Evolutionary conservation across 108 stramenopile species (phyloP).

Genomic region (Thalassiosira profunda): DNA sequence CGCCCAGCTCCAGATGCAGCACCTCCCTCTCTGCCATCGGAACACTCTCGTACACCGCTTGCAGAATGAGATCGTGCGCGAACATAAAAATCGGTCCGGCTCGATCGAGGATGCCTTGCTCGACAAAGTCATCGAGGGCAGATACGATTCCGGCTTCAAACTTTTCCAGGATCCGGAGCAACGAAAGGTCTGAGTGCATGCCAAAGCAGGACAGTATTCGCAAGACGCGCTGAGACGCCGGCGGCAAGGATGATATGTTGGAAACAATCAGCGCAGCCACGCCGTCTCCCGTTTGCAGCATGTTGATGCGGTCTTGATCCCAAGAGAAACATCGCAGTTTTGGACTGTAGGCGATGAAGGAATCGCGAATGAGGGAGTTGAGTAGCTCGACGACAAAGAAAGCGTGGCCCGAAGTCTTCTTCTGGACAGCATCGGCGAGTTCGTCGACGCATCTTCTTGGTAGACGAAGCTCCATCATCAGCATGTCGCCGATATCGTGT

Average conservation of each 20-base stretch:
- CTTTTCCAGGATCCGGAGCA: background rate
- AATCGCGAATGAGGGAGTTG: conserved; percentile 27
- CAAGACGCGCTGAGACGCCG: background rate
- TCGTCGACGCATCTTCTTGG: conserved; percentile 14
- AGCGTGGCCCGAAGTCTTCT: conserved; percentile 26
- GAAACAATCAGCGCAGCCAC: conserved; percentile 20
- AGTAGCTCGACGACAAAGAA: conserved; percentile 32
- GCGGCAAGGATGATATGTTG: conserved; percentile 8
- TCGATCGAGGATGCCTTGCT: conserved; percentile 5
- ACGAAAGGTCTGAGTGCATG: background rate
- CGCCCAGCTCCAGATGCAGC: conserved; percentile 6
- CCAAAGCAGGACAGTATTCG: conserved; percentile 24
- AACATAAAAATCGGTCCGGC: conserved; percentile 3
- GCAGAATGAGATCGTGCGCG: conserved; percentile 23
- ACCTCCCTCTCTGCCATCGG: background rate
- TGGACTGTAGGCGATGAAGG: conserved; percentile 11
- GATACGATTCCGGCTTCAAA: background rate
- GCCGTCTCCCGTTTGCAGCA: conserved; percentile 10
- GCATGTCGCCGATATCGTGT: conserved; percentile 21
- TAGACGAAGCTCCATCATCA: conserved; percentile 19
- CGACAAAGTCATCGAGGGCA: background rate
- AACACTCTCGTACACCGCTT: conserved; percentile 14
- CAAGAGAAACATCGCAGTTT: conserved; percentile 8
- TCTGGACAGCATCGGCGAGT: conserved; percentile 11
- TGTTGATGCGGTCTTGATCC: background rate